Percentiles rank a stretch among this genome's conserved stretches.
Evolutionary conservation across 768 basidiomycete genomes (phyloP).

Genomic region (Phylloporus sp.): DNA sequence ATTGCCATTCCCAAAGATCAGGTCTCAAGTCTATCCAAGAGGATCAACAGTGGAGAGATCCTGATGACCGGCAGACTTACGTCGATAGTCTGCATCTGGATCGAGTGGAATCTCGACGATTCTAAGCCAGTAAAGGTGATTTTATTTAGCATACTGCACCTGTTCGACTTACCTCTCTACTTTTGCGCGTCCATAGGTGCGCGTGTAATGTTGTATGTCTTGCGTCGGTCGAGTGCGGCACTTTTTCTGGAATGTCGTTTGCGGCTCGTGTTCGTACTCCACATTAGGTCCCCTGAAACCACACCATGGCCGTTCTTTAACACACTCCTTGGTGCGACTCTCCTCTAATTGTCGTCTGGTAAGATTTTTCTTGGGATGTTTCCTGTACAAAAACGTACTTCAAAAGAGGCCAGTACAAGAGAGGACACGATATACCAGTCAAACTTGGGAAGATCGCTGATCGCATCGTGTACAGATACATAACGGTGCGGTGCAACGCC

Average conservation of each 20-base stretch:
- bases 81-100: conserved; percentile 60
- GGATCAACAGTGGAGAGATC: background rate
- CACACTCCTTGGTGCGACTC: conserved; percentile 34
- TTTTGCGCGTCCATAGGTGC: conserved; percentile 44
- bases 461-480: conserved; percentile 69
- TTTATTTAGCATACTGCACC: conserved; percentile 4
- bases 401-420: background rate
- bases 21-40: conserved; percentile 29
- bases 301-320: conserved; percentile 32
- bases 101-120: conserved; percentile 56
- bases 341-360: conserved; percentile 14
- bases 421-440: conserved; percentile 54
- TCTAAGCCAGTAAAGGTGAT: conserved; percentile 31
- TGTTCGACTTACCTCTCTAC: conserved; percentile 51
- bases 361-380: conserved; percentile 15
- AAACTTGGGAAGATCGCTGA: conserved; percentile 66
- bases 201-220: conserved; percentile 69
- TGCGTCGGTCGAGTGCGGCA: conserved; percentile 43
- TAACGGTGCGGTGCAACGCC: conserved; percentile 56
- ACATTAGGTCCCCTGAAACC: conserved; percentile 27
- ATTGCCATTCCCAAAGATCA: conserved; percentile 56
- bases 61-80: conserved; percentile 33
- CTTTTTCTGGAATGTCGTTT: conserved; percentile 41
- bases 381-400: conserved; percentile 12
- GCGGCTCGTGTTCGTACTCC: conserved; percentile 35